A percentile compares a stretch with the other conserved stretches of the same genome.
phyloP scores from a whole-genome alignment of 2,329 filamentous ascomycete species.

The Cadophora sp. region DNA sequence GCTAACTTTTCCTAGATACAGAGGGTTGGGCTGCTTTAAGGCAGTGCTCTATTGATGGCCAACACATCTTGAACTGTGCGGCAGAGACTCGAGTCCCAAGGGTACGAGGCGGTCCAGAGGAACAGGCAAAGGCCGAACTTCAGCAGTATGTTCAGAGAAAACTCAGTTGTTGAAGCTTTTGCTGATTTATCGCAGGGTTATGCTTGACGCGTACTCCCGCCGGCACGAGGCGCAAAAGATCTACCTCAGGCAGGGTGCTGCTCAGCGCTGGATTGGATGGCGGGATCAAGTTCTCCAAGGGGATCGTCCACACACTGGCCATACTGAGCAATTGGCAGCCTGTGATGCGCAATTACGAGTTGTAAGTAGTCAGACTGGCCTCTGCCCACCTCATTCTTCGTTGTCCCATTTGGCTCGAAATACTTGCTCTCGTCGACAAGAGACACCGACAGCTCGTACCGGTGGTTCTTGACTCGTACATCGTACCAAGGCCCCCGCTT shows the following conservation, averaged over 20 bases:
- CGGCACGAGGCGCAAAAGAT: constrained; percentile 71
- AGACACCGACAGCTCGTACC: background rate
- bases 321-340: constrained; percentile 57
- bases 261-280: constrained; percentile 64
- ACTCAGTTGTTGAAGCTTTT: background rate
- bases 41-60: constrained; percentile 67
- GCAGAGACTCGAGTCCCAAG: constrained; percentile 66
- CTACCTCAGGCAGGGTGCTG: constrained; percentile 65
- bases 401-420: background rate
- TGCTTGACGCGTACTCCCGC: constrained; percentile 65
- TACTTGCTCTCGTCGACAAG: background rate
- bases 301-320: constrained; percentile 54
- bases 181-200: constrained; percentile 51
- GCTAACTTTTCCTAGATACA: constrained; percentile 48
- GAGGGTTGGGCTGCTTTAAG: constrained; percentile 68
- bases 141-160: constrained; percentile 58
- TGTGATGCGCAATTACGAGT: constrained; percentile 63
- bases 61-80: constrained; percentile 69
- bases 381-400: background rate
- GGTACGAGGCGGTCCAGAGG: constrained; percentile 59
- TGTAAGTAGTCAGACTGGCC: constrained; percentile 52
- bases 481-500: background rate
- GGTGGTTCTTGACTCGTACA: background rate
- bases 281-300: constrained; percentile 61
- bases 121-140: constrained; percentile 67